A percentile compares a stretch with the other conserved stretches of the same genome.
Evolutionary conservation across 352 stramenopile species (phyloP).

Genomic region (Pythium grandisporangium): DNA sequence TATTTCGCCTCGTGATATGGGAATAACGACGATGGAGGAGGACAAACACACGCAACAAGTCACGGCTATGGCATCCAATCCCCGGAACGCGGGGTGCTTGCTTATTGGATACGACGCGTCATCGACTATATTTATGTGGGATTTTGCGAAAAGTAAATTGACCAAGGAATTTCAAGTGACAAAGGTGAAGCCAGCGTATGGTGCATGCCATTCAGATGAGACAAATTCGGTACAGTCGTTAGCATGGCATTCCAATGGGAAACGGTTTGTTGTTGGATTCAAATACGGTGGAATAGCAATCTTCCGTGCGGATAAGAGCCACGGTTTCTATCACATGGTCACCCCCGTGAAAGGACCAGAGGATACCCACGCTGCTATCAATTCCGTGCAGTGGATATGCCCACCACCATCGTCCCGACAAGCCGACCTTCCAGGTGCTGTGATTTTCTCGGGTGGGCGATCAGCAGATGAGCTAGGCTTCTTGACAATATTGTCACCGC

Average conservation of each 20-base stretch:
- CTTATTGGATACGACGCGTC: slow-evolving; percentile 54
- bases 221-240: slow-evolving; percentile 46
- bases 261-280: slow-evolving; percentile 66
- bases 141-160: slow-evolving; percentile 39
- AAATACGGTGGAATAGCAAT: slow-evolving; percentile 49
- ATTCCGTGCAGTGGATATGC: slow-evolving; percentile 52
- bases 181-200: slow-evolving; percentile 2
- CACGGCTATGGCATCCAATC: slow-evolving; percentile 44
- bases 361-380: too few species aligned
- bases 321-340: slow-evolving; percentile 18
- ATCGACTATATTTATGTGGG: slow-evolving; percentile 42
- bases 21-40: slow-evolving; percentile 13
- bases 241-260: slow-evolving; percentile 71
- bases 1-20: slow-evolving; percentile 40
- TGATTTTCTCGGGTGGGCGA: slow-evolving; percentile 35
- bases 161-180: slow-evolving; percentile 6
- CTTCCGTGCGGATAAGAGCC: slow-evolving; percentile 45
- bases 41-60: slow-evolving; percentile 18
- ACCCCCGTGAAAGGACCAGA: too few species aligned
- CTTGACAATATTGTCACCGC: slow-evolving; percentile 36
- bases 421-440: slow-evolving; percentile 32
- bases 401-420: slow-evolving; percentile 46
- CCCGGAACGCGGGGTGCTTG: slow-evolving; percentile 49
- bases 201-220: slow-evolving; percentile 7
- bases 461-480: slow-evolving; percentile 11